Evolutionary conservation across 495 filamentous ascomycete genomes (phyloP).

Genomic region (Aspergillus haitiensis): DNA sequence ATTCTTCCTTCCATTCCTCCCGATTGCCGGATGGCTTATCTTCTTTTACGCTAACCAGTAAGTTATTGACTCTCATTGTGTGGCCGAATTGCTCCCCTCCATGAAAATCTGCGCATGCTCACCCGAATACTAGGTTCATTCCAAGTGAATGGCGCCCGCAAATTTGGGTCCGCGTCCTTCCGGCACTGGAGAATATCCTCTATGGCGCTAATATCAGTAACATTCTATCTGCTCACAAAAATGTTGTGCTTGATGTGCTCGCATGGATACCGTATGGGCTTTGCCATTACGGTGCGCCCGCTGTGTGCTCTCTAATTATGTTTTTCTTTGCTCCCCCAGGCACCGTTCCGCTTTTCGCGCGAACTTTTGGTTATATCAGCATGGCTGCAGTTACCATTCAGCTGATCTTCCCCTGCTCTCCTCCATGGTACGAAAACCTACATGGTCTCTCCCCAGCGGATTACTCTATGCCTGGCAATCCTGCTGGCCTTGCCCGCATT

Average conservation of each 20-base stretch:
- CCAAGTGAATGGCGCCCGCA: slow-evolving; percentile 79
- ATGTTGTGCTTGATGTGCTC: slow-evolving; percentile 75
- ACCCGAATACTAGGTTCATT: slow-evolving; percentile 64
- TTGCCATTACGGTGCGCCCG: slow-evolving; percentile 80
- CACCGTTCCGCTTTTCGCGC: slow-evolving; percentile 78
- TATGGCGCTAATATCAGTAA: slow-evolving; percentile 96
- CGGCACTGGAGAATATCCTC: slow-evolving; percentile 93
- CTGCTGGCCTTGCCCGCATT: slow-evolving; percentile 84
- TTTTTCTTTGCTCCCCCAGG: slow-evolving; percentile 88
- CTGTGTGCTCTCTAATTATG: slow-evolving; percentile 70
- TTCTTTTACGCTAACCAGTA: slow-evolving; percentile 91
- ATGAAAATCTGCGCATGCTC: slow-evolving; percentile 10
- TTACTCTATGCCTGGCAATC: slow-evolving; percentile 83
- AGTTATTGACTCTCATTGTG: slow-evolving; percentile 34
- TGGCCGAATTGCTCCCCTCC: too few species aligned
- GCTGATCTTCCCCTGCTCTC: slow-evolving; percentile 86
- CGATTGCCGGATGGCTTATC: slow-evolving; percentile 78
- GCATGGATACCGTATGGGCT: slow-evolving; percentile 94
- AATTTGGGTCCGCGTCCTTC: slow-evolving; percentile 92
- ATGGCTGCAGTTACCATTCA: slow-evolving; percentile 82
- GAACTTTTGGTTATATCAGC: slow-evolving; percentile 89
- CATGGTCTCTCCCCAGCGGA: slow-evolving; percentile 88
- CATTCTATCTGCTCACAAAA: slow-evolving; percentile 85
- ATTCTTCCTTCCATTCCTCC: slow-evolving; percentile 85
- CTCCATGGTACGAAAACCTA: slow-evolving; percentile 92